Percentiles rank a stretch among this genome's conserved stretches.
These are phyloP conservation scores for Populus euphratica DNA, from an alignment of 345 rosid species.

Conservation along the genomic window DNA sequence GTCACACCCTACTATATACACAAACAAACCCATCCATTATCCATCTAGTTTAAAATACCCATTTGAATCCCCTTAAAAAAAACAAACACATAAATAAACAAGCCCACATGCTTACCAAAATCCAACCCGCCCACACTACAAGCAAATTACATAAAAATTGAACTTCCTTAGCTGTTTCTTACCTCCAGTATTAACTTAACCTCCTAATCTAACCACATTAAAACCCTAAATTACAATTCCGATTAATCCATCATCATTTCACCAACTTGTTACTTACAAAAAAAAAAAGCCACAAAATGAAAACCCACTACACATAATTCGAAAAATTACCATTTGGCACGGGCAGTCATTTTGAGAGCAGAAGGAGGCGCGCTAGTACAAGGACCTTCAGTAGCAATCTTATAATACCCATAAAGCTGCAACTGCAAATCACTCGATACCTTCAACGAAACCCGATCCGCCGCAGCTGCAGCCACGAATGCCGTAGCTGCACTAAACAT, in stretches of 20 bases:
- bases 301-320: not conserved
- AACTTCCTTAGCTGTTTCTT: not conserved
- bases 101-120: not conserved
- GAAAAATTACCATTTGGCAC: constrained; percentile 77
- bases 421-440: constrained; percentile 60
- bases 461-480: constrained; percentile 68
- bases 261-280: not conserved
- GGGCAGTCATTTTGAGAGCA: constrained; percentile 86
- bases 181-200: not conserved
- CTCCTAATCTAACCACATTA: not conserved
- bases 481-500: constrained; percentile 79
- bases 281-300: not conserved
- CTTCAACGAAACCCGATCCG: constrained; percentile 55
- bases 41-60: not conserved
- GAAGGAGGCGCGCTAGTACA: constrained; percentile 83
- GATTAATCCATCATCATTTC: not conserved
- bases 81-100: not conserved
- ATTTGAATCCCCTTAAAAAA: not conserved
- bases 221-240: not conserved
- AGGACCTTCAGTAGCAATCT: constrained; percentile 88
- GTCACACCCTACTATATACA: too few species aligned
- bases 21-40: too few species aligned
- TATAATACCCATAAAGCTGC: constrained; percentile 84
- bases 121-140: not conserved
- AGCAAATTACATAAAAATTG: not conserved